phyloP scores from a whole-genome alignment of 192 early-diverging fungal genomes.

The Podochytrium sp. region DNA sequence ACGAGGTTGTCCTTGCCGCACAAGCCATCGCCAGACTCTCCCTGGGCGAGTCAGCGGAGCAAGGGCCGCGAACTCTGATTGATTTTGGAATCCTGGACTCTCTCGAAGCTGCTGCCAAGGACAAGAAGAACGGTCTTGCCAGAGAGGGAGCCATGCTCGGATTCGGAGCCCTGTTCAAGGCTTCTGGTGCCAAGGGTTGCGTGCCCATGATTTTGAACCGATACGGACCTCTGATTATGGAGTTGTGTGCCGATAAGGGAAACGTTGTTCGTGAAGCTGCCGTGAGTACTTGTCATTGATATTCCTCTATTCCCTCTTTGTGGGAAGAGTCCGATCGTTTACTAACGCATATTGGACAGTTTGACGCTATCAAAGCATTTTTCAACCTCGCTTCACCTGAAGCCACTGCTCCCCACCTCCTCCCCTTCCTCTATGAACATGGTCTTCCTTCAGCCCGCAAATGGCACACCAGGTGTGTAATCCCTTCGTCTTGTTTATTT shows the following conservation, averaged over 20 bases:
- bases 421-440: conserved; percentile 29
- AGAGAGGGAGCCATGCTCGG: conserved; percentile 51
- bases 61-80: conserved; percentile 37
- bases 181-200: conserved; percentile 3
- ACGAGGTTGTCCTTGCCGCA: conserved; percentile 47
- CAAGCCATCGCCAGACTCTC: conserved; percentile 37
- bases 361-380: conserved; percentile 7
- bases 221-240: conserved; percentile 17
- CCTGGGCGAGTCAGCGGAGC: conserved; percentile 28
- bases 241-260: conserved; percentile 56
- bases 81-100: conserved; percentile 40
- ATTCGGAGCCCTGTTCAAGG: conserved; percentile 33
- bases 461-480: conserved; percentile 48
- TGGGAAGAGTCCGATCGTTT: too few species aligned
- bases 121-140: conserved; percentile 55
- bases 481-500: too few species aligned
- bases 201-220: conserved; percentile 15
- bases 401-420: conserved; percentile 18
- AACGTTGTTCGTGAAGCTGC: conserved; percentile 53
- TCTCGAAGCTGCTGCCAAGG: conserved; percentile 36
- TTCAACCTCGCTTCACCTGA: conserved; percentile 14
- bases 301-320: conserved; percentile 13
- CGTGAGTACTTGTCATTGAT: conserved; percentile 22
- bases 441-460: conserved; percentile 38
- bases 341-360: too few species aligned